Conservation (phyloP, 2,329 filamentous ascomycete genomes). For the Aspergillus sp. region DNA sequence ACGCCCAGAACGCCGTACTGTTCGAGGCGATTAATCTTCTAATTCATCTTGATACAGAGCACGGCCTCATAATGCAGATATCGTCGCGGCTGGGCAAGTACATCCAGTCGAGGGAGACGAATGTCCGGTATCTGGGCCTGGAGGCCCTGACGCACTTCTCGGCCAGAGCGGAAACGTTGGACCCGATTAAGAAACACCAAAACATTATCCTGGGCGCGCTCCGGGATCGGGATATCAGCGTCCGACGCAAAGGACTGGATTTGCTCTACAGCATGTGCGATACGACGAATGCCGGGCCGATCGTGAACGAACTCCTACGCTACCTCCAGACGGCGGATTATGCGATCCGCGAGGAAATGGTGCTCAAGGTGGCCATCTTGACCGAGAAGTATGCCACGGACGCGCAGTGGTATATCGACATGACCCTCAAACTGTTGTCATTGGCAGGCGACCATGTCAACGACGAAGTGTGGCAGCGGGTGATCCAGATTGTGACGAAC, state of each 20-base stretch:
- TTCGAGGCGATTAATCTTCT: constrained; percentile 98
- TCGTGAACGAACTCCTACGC: constrained; percentile 85
- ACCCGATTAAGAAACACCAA: constrained; percentile 97
- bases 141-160: constrained; percentile 98
- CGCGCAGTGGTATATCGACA: constrained; percentile 98
- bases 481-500: constrained; percentile 98
- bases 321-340: constrained; percentile 96
- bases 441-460: constrained; percentile 98
- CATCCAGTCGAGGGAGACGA: constrained; percentile 93
- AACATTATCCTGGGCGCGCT: constrained; percentile 90
- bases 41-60: constrained; percentile 93
- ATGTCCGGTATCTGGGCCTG: constrained; percentile 88
- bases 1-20: constrained; percentile 92
- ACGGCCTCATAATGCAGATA: constrained; percentile 90
- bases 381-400: constrained; percentile 98
- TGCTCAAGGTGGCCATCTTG: constrained; percentile 93
- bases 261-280: constrained; percentile 99
- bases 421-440: constrained; percentile 84
- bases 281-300: constrained; percentile 81
- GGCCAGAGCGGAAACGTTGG: constrained; percentile 82
- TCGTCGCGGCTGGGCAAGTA: constrained; percentile 85
- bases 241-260: constrained; percentile 89
- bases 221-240: constrained; percentile 92
- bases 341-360: constrained; percentile 97
- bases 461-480: constrained; percentile 97